A percentile compares a stretch with the other conserved stretches of the same genome.
Conservation (phyloP, 2,329 filamentous ascomycete species). For the Emergomyces africanus region DNA sequence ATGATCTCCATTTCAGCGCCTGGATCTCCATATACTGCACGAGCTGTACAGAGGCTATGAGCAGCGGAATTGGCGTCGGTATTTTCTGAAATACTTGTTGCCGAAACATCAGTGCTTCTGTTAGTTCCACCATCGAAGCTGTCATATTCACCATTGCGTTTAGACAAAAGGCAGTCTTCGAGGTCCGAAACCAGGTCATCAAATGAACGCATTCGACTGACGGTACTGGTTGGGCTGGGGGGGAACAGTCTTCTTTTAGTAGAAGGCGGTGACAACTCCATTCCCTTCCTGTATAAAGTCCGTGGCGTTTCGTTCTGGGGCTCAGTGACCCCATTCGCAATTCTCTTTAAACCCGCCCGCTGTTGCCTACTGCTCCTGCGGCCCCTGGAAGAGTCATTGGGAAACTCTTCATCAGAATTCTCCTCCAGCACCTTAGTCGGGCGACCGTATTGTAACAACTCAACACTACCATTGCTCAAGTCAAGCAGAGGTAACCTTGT, state of each 20-base stretch:
- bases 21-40: neutral
- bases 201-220: neutral
- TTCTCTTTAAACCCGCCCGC: neutral
- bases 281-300: constrained; percentile 2
- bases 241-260: constrained; percentile 4
- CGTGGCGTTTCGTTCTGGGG: neutral
- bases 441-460: neutral
- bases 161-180: neutral
- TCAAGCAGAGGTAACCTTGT: neutral
- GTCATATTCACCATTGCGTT: neutral
- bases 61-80: neutral
- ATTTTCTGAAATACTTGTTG: neutral
- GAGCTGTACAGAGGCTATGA: neutral
- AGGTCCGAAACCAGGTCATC: neutral
- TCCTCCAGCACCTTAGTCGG: neutral
- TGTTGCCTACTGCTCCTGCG: neutral
- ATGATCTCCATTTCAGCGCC: neutral
- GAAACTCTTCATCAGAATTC: neutral
- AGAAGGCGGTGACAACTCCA: neutral
- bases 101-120: neutral
- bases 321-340: neutral
- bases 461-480: neutral
- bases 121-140: neutral
- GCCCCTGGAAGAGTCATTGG: neutral
- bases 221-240: constrained; percentile 2